Base-by-base conservation (phyloP, 2,329 filamentous ascomycete genomes). In the Colletotrichum lindemuthianum region DNA sequence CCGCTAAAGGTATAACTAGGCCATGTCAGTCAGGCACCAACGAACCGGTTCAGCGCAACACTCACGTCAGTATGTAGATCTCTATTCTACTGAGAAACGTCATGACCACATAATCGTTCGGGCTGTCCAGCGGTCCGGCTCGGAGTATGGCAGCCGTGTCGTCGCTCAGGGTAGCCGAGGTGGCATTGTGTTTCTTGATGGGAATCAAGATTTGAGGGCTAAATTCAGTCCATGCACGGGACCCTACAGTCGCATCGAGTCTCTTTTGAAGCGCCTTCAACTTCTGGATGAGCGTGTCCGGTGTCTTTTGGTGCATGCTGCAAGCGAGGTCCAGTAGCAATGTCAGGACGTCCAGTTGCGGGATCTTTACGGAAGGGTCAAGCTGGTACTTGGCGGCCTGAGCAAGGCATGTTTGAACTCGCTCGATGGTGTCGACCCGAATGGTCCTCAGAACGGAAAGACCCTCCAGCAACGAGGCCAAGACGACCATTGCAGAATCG, bases 331-430 rank as follows among this genome's bases (percentile, higher is more conserved):
- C 91, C 15, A 93, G 79, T 49, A 91, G 82, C 57, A 91, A 82
- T 11, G 89, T 82, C 53, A 94, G 74, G 2, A 89, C 82, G 59
- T 88, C 84, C 13, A 93, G 82, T 70, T 92, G 90, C 6, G 88
- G 86, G 43, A 92, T 84, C 47, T 84, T 81, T 58, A 86, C 81
- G n/a, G 84, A 82, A 1, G 85, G 81, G 43, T 91, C 86, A 10
- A 91, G 80, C 72, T 95, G 92, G 58, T 89, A 85, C 69, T 90
- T 92, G 63, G 89, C 83, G 6, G 89, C 90, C 54, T 89, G 85
- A n/a, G 92, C 91, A 68, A 95, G 85, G 56, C 91, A 91, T 48
- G 85, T 83, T 70, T 93, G 90, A 37, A 92, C 88, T 63, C 89
- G 85, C 67, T 91, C 88, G n/a, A 90, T 78, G 65, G 86, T 85